phyloP scores from a whole-genome alignment of 108 stramenopile species.

The Skeletonema costatum region DNA sequence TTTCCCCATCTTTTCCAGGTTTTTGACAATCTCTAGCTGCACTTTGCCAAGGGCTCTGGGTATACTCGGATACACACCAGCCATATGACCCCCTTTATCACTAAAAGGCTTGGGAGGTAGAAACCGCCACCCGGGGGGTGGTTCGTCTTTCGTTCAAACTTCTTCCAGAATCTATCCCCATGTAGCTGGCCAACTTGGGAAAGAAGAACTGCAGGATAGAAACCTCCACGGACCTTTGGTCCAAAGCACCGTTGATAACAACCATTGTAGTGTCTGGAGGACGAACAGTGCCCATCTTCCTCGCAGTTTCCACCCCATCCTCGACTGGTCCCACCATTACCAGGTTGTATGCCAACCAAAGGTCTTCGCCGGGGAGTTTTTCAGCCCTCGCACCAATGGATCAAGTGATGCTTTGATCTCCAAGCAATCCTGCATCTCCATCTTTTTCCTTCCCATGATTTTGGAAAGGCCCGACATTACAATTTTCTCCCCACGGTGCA shows the following conservation, averaged over 20 bases:
- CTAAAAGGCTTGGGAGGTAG: constrained; percentile 71
- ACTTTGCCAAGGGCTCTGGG: constrained; percentile 86
- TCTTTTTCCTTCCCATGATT: constrained; percentile 58
- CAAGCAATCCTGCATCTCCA: constrained; percentile 70
- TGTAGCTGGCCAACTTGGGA: constrained; percentile 76
- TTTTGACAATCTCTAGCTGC: constrained; percentile 56
- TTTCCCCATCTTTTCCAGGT: constrained; percentile 33
- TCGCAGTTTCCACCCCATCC: constrained; percentile 90
- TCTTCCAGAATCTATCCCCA: constrained; percentile 68
- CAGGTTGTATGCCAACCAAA: constrained; percentile 78
- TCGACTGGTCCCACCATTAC: constrained; percentile 90
- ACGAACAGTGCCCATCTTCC: constrained; percentile 37
- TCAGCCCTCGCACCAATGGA: constrained; percentile 40
- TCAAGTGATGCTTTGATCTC: constrained; percentile 64
- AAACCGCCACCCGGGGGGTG: no score
- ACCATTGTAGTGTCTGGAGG: constrained; percentile 34
- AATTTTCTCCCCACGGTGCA: constrained; percentile 80
- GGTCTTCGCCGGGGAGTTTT: constrained; percentile 38
- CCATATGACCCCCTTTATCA: constrained; percentile 72
- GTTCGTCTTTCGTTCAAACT: no score
- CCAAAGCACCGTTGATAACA: constrained; percentile 86
- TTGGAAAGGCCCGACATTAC: constrained; percentile 65
- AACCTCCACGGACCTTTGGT: constrained; percentile 87
- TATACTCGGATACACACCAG: constrained; percentile 73
- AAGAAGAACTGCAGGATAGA: constrained; percentile 83